Evolutionary conservation across 306 rosid genomes (phyloP).

Genomic region (Quercus cerris): DNA sequence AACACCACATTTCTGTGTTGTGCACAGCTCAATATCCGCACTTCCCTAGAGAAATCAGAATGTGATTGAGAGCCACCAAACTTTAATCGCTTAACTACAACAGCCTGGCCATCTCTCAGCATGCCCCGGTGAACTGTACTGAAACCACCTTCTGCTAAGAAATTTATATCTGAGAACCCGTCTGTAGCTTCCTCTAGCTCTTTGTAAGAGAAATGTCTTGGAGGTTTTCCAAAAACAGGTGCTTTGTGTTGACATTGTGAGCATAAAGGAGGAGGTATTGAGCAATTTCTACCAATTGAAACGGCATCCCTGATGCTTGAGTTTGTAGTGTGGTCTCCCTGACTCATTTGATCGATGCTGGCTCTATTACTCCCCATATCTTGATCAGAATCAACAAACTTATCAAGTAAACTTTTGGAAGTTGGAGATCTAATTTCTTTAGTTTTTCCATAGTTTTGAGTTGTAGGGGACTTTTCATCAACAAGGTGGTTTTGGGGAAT

Average conservation of each 20-base stretch:
- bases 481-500: slow-evolving; percentile 50
- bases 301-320: slow-evolving; percentile 56
- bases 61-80: slow-evolving; percentile 78
- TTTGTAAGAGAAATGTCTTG: slow-evolving; percentile 64
- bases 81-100: slow-evolving; percentile 89
- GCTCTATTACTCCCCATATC: slow-evolving; percentile 23
- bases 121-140: slow-evolving; percentile 82
- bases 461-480: slow-evolving; percentile 40
- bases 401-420: slow-evolving; percentile 47
- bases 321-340: slow-evolving; percentile 40
- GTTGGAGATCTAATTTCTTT: slow-evolving; percentile 42
- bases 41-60: slow-evolving; percentile 88
- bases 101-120: slow-evolving; percentile 81
- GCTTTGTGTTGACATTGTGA: slow-evolving; percentile 82
- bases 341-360: slow-evolving; percentile 32
- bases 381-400: slow-evolving; percentile 38
- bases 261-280: slow-evolving; percentile 88
- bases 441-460: slow-evolving; percentile 26
- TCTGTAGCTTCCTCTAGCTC: slow-evolving; percentile 86
- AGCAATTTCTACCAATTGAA: slow-evolving; percentile 66
- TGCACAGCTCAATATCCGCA: slow-evolving; percentile 89
- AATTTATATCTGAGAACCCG: slow-evolving; percentile 58
- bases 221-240: slow-evolving; percentile 92
- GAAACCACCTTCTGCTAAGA: slow-evolving; percentile 84
- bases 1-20: slow-evolving; percentile 94